Conservation (phyloP, 2,329 filamentous ascomycete genomes). For the Aureobasidium namibiae region DNA sequence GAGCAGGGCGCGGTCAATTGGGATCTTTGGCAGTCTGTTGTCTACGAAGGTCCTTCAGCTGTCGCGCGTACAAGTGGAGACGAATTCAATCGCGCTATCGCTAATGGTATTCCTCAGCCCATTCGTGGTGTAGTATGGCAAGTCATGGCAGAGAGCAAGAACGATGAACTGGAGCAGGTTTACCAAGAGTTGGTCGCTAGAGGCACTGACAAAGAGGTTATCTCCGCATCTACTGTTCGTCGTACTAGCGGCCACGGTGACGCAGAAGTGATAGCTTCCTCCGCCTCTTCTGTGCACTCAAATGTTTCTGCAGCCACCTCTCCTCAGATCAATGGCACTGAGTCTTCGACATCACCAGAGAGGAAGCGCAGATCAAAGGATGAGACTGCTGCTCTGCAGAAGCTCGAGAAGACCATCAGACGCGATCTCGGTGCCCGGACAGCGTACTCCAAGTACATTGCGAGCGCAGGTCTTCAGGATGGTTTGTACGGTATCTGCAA, state of each 20-base stretch:
- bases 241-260: conserved; percentile 47
- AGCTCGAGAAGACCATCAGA: conserved; percentile 84
- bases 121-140: conserved; percentile 99
- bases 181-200: conserved; percentile 74
- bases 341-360: conserved; percentile 44
- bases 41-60: conserved; percentile 86
- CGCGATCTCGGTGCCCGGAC: conserved; percentile 86
- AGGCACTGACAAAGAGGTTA: conserved; percentile 69
- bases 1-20: conserved; percentile 79
- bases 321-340: background rate
- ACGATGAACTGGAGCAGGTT: conserved; percentile 76
- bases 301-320: conserved; percentile 50
- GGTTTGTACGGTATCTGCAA: conserved; percentile 94
- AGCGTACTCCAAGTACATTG: conserved; percentile 93
- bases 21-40: conserved; percentile 95
- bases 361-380: conserved; percentile 73
- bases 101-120: conserved; percentile 84
- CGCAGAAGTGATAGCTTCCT: conserved; percentile 63
- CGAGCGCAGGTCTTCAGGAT: conserved; percentile 84
- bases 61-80: conserved; percentile 81
- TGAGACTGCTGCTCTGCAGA: conserved; percentile 63
- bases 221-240: conserved; percentile 16
- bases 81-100: conserved; percentile 83
- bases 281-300: conserved; percentile 77
- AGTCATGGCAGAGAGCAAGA: conserved; percentile 90